phyloP scores from a whole-genome alignment of 1,284 basidiomycete genomes.

The Pascua guehoae region DNA sequence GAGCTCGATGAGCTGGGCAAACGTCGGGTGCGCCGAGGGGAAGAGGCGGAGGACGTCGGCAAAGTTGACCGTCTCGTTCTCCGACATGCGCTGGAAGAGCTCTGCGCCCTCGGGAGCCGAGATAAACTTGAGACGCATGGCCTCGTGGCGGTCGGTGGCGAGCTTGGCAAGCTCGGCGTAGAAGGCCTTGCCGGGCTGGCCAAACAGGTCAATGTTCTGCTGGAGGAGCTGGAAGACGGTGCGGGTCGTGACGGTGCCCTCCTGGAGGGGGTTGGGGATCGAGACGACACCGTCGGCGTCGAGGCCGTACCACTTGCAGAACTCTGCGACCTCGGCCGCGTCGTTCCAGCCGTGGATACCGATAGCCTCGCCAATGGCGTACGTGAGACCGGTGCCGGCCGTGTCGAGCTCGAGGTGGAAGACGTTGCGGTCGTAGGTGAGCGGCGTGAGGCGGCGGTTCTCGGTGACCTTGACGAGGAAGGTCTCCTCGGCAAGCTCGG shows the following conservation, averaged over 20 bases:
- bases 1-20: conserved; percentile 80
- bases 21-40: conserved; percentile 70
- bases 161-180: conserved; percentile 80
- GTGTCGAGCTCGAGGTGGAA: conserved; percentile 98
- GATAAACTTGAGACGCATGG: conserved; percentile 84
- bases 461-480: conserved; percentile 91
- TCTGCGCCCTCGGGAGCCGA: conserved; percentile 84
- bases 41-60: conserved; percentile 82
- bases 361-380: conserved; percentile 93
- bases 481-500: conserved; percentile 83
- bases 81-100: conserved; percentile 91
- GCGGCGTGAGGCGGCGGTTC: conserved; percentile 89
- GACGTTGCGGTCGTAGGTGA: conserved; percentile 95
- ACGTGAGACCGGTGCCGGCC: conserved; percentile 85
- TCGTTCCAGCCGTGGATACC: conserved; percentile 99
- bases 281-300: conserved; percentile 78
- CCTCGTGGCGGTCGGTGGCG: conserved; percentile 70
- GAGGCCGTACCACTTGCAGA: conserved; percentile 87
- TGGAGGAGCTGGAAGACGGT: conserved; percentile 95
- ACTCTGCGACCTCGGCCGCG: conserved; percentile 77
- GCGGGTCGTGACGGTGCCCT: conserved; percentile 62
- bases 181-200: conserved; percentile 92
- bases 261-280: conserved; percentile 62
- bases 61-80: conserved; percentile 93
- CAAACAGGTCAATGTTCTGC: conserved; percentile 95